phyloP scores from a whole-genome alignment of 2,329 filamentous ascomycete genomes.

The Colletotrichum sp. region DNA sequence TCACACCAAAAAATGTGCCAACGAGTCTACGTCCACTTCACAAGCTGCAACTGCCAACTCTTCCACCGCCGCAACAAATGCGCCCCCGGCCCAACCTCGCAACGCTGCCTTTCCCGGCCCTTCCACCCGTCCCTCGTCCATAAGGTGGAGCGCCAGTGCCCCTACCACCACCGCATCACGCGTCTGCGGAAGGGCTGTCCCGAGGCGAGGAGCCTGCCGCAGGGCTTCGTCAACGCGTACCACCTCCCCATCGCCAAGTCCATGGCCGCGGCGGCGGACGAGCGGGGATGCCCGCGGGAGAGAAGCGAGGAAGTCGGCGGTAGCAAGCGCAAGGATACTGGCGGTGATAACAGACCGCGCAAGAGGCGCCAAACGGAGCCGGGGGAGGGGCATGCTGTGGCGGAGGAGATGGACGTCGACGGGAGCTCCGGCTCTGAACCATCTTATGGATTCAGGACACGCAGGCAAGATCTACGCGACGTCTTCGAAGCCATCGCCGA shows the following conservation, averaged over 20 bases:
- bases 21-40: conserved; percentile 6
- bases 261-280: not conserved
- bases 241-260: not conserved
- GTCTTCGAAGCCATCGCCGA: not conserved
- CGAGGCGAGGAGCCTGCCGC: not conserved
- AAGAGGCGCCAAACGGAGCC: not conserved
- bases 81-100: not conserved
- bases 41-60: conserved; percentile 1
- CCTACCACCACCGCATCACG: not conserved
- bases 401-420: not conserved
- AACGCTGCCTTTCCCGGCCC: not conserved
- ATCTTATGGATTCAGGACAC: not conserved
- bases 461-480: not conserved
- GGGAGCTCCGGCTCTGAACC: not conserved
- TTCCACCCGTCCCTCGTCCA: not conserved
- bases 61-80: not conserved
- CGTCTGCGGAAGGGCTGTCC: not conserved
- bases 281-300: not conserved
- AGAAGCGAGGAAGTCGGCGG: not conserved
- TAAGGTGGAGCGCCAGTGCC: not conserved
- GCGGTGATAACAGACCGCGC: not conserved
- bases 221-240: not conserved
- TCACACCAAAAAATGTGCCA: not conserved
- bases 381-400: not conserved
- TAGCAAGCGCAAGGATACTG: not conserved